Evolutionary conservation across 371 early-diverging fungal species (phyloP), one percentile per base, ranked within the genome.

Genomic region (Mucor racemosus): DNA sequence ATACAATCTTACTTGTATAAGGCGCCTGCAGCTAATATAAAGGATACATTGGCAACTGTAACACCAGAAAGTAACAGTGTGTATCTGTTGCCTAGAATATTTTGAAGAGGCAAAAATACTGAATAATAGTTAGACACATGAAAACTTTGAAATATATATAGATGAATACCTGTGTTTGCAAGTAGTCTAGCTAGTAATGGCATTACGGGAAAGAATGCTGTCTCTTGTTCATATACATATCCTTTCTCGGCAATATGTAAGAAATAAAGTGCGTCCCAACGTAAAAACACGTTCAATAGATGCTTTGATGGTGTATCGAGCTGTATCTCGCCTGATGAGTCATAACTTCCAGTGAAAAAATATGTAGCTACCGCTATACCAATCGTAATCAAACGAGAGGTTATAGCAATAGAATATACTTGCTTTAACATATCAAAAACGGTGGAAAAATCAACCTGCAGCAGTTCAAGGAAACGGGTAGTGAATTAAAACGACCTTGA

Each of bases 261-360:
- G 78, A 97, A 97, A 75, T 96, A 96, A 60, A 97, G 79, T 4
- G 95, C 88, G 70, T 98, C 99, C 97, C 97, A 98, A 33, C 96
- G 86, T 11, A 95, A 75, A 68, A 94, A 92, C 4, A 86, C 84
- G 58, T 58, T 74, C 13, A 83, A 68, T 7, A 56, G 3, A 50
- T 59, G 33, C 0, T 33, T 39, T 10, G 64, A 53, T 5, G 63
- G 11, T 21, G 70, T 36, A 1, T 56, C 61, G 0, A 76, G 61
- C 33, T 67, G 65, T 19, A 78, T 77, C 19, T 79, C 80, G 11
- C 77, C 76, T 1, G 82, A 82, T 1, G 82, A 76, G 58, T 82
- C 82, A 48, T 82, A 82, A 26, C 70, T 69, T 17, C 77, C 78
- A 21, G 73, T 69, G 33, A 64, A 64, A 10, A 68, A 55, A 39